Evolutionary conservation across 352 stramenopile genomes (phyloP).

Genomic region (Phytophthora hybrid): DNA sequence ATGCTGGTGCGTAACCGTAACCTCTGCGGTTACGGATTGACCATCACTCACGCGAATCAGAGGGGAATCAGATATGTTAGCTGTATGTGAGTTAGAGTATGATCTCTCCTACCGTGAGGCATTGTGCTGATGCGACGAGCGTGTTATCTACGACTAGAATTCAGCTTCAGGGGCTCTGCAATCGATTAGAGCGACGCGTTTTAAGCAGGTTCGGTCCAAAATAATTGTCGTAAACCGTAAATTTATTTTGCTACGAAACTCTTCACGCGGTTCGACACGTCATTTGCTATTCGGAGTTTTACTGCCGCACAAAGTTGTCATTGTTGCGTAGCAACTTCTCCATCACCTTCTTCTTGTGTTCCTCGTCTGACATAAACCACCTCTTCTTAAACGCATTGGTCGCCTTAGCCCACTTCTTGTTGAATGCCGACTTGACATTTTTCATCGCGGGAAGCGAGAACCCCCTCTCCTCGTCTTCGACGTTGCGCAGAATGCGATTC

Average conservation of each 20-base stretch:
- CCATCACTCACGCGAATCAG: slow-evolving; percentile 12
- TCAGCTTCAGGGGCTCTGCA: too few species aligned
- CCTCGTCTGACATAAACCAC: background rate
- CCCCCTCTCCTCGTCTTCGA: background rate
- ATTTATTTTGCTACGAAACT: too few species aligned
- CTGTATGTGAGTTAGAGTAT: too few species aligned
- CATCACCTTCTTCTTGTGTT: background rate
- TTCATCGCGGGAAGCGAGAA: too few species aligned
- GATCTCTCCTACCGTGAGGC: too few species aligned
- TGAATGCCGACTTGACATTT: background rate
- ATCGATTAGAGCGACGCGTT: too few species aligned
- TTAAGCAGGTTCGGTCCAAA: too few species aligned
- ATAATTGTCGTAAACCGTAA: too few species aligned
- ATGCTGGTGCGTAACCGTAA: slow-evolving; percentile 2
- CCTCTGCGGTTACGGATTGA: slow-evolving; percentile 12
- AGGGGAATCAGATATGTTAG: background rate
- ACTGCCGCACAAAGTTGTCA: background rate
- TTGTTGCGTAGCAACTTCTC: background rate
- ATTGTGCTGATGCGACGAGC: too few species aligned
- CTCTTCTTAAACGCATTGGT: background rate
- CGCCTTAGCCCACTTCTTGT: background rate
- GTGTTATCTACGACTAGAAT: too few species aligned
- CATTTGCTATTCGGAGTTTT: background rate
- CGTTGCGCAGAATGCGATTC: background rate
- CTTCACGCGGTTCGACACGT: too few species aligned